phyloP scores from a whole-genome alignment of 805 yeast species.

The Danielozyma ontarioensis region DNA sequence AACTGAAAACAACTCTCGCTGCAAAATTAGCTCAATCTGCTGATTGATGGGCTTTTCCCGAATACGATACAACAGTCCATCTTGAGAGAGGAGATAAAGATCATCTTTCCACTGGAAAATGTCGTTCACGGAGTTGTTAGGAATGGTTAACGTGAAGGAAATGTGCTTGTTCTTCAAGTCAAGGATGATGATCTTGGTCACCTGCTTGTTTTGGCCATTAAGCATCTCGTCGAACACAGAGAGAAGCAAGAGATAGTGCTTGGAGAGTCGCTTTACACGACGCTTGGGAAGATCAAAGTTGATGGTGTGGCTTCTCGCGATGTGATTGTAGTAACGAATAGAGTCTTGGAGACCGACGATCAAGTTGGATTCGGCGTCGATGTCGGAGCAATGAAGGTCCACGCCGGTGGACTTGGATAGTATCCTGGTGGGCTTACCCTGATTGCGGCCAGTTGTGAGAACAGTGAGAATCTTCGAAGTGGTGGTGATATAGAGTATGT shows the following conservation, averaged over 20 bases:
- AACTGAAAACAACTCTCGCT: constrained; percentile 63
- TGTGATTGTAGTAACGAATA: constrained; percentile 55
- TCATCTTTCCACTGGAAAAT: constrained; percentile 54
- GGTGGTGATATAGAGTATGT: constrained; percentile 63
- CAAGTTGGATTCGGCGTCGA: constrained; percentile 42
- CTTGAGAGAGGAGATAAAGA: constrained; percentile 59
- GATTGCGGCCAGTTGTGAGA: constrained; percentile 73
- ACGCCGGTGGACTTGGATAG: constrained; percentile 46
- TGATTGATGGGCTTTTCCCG: constrained; percentile 63
- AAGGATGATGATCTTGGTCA: constrained; percentile 58
- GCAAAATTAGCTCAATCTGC: constrained; percentile 63
- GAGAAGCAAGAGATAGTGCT: constrained; percentile 55
- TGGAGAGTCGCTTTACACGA: constrained; percentile 40
- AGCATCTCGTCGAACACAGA: constrained; percentile 38
- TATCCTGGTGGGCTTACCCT: constrained; percentile 51
- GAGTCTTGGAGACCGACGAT: constrained; percentile 64
- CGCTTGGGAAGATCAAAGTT: constrained; percentile 55
- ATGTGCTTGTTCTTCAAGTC: constrained; percentile 69
- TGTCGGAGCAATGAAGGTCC: constrained; percentile 44
- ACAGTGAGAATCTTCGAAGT: constrained; percentile 67
- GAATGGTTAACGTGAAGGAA: constrained; percentile 63
- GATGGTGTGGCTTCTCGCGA: constrained; percentile 50
- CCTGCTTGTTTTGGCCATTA: constrained; percentile 13
- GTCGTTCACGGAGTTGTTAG: constrained; percentile 53
- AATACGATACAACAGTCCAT: constrained; percentile 67